Base-by-base conservation (phyloP, 176 grass and related monocot genomes). In the Carex littledalei region DNA sequence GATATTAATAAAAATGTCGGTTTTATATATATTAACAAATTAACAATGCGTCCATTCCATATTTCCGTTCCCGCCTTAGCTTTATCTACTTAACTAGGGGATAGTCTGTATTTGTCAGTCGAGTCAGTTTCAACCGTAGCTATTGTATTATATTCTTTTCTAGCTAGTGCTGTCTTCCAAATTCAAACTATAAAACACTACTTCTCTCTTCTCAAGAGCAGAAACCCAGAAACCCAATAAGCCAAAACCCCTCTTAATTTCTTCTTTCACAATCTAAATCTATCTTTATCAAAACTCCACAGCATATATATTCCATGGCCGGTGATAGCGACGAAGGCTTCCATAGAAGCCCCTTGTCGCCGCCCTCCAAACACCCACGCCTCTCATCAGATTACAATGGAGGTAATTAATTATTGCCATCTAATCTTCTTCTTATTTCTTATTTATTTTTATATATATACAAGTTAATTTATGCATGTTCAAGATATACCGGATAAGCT, bases 281-380 rank as follows among this genome's bases (percentile, higher is more conserved):
- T 16, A 8, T 63, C 59, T 63, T 35, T 56, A 31, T 72, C 82
- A 67, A 41, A 65, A 53, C 34, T 6, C 1, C 58, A 50, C 12
- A 66, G 34, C 22, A 8, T 9, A 16, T 37, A 45, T 8, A 45
- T 53, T 66, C 15, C 17, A 90, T 92, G 90, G 84, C 82, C 10
- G 79, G 81, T 0, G 86, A 88, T 80, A 90, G 85, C 53, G 90
- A 92, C 5, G 85, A 79, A 82, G 88, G 87, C 57, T 14, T 7
- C 1, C 72, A 66, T 24, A 60, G 60, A 52, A 64, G 71, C 50
- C 39, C 80, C 54, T 88, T 85, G 67, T 59, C 84, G 11, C 91
- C 89, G 54, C 89, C 91, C 63, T 81, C 78, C 58, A 97, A 97
- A 87, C 73, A 63, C 6, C 89, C 86, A n/a, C 91, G 94, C 79